phyloP scores from a whole-genome alignment of 495 filamentous ascomycete species.

The Astrothelium macrocarpum region DNA sequence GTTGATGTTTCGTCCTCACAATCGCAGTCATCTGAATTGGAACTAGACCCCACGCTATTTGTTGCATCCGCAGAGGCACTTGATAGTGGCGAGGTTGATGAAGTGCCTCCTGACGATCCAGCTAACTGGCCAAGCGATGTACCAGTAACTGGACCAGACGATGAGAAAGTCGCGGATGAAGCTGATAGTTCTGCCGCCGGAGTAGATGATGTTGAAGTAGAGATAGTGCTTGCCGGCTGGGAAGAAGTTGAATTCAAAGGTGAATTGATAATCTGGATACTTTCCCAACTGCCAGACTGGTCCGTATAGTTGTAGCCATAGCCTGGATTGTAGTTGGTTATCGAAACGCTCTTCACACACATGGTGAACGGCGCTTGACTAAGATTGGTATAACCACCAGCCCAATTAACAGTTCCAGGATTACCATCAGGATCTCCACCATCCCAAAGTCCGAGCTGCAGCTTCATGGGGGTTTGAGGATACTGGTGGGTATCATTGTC shows the following conservation, averaged over 20 bases:
- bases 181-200: not conserved
- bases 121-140: not conserved
- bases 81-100: not conserved
- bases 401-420: slow-evolving; percentile 56
- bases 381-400: slow-evolving; percentile 69
- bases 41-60: not conserved
- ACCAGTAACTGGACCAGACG: not conserved
- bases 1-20: not conserved
- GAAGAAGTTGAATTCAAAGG: slow-evolving; percentile 3
- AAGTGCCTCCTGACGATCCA: not conserved
- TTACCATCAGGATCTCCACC: slow-evolving; percentile 55
- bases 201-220: not conserved
- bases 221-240: not conserved
- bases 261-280: slow-evolving; percentile 24
- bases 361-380: slow-evolving; percentile 61
- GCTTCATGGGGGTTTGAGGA: slow-evolving; percentile 79
- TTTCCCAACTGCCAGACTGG: slow-evolving; percentile 41
- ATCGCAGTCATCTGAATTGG: not conserved
- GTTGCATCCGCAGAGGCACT: not conserved
- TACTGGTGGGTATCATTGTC: slow-evolving; percentile 44
- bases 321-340: slow-evolving; percentile 60
- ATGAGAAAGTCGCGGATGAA: not conserved
- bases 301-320: slow-evolving; percentile 62
- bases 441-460: slow-evolving; percentile 78
- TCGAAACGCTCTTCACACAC: slow-evolving; percentile 55